Evolutionary conservation across 2,329 filamentous ascomycete genomes (phyloP).

Genomic region (Aspergillaceae sp.): DNA sequence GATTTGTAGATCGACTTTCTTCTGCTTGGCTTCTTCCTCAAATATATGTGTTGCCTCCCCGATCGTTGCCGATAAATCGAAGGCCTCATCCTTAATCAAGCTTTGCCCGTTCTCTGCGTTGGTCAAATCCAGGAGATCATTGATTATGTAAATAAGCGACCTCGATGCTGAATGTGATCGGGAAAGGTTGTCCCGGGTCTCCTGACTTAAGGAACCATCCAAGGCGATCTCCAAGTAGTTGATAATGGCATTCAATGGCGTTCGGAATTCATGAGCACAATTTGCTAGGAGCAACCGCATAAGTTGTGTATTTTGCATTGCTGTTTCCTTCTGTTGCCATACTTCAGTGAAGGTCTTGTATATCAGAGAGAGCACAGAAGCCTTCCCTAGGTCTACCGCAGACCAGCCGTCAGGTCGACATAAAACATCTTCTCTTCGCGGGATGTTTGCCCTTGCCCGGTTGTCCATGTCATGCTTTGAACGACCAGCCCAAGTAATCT

Average conservation of each 20-base stretch:
- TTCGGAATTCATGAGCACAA: conserved; percentile 82
- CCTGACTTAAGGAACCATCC: conserved; percentile 66
- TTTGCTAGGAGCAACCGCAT: conserved; percentile 72
- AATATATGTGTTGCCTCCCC: conserved; percentile 69
- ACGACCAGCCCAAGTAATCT: conserved; percentile 58
- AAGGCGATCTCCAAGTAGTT: conserved; percentile 86
- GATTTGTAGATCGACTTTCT: conserved; percentile 62
- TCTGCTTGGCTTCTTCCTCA: conserved; percentile 64
- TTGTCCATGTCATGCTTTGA: conserved; percentile 42
- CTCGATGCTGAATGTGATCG: conserved; percentile 84
- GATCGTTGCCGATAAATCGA: conserved; percentile 62
- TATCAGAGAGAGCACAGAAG: conserved; percentile 73
- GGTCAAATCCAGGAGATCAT: conserved; percentile 77
- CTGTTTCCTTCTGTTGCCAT: conserved; percentile 80
- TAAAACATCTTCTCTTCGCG: conserved; percentile 65
- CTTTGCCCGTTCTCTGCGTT: conserved; percentile 75
- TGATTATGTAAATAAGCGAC: conserved; percentile 85
- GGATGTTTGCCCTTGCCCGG: conserved; percentile 53
- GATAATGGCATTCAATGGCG: conserved; percentile 86
- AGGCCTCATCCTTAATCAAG: conserved; percentile 69
- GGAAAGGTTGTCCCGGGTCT: conserved; percentile 73
- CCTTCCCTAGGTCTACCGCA: conserved; percentile 78
- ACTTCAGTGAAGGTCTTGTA: conserved; percentile 86
- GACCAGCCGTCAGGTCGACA: conserved; percentile 77
- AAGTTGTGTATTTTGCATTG: conserved; percentile 69